Conservation (phyloP, 2,329 filamentous ascomycete genomes). For the Tolypocladium nubicola region DNA sequence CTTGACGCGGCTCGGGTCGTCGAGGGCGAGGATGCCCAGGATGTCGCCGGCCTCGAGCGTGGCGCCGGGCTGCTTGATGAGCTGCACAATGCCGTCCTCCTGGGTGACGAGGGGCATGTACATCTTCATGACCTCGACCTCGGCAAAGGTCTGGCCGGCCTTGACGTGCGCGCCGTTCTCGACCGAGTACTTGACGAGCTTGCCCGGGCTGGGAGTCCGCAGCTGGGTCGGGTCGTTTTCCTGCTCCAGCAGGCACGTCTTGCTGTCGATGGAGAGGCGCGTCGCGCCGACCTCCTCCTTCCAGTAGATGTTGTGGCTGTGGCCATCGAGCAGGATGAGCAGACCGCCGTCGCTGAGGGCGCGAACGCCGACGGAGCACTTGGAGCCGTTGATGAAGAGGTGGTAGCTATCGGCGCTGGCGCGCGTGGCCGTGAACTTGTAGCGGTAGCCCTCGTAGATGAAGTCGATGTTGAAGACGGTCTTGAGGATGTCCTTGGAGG, state of each 20-base stretch:
- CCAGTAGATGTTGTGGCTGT: slow-evolving; percentile 98
- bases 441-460: slow-evolving; percentile 92
- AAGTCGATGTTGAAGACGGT: slow-evolving; percentile 97
- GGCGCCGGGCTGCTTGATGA: slow-evolving; percentile 98
- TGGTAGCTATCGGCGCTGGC: slow-evolving; percentile 92
- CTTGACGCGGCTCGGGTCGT: slow-evolving; percentile 94
- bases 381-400: slow-evolving; percentile 97
- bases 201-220: slow-evolving; percentile 86
- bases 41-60: slow-evolving; percentile 97
- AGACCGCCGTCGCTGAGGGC: slow-evolving; percentile 90
- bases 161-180: slow-evolving; percentile 91
- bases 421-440: slow-evolving; percentile 96
- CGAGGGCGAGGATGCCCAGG: slow-evolving; percentile 88
- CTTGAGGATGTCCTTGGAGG: slow-evolving; percentile 92
- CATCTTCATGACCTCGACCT: slow-evolving; percentile 99
- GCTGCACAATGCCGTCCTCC: slow-evolving; percentile 91
- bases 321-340: slow-evolving; percentile 78
- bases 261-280: slow-evolving; percentile 90
- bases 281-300: slow-evolving; percentile 97
- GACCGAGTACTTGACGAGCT: slow-evolving; percentile 95
- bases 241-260: slow-evolving; percentile 95
- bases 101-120: slow-evolving; percentile 97
- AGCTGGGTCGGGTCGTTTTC: slow-evolving; percentile 98
- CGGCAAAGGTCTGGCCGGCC: slow-evolving; percentile 86
- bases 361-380: slow-evolving; percentile 86